Percentiles rank a stretch among this genome's conserved stretches.
These are phyloP conservation scores for Plantago rigida DNA, from an alignment of 305 asterid genomes.

Conservation along the genomic window DNA sequence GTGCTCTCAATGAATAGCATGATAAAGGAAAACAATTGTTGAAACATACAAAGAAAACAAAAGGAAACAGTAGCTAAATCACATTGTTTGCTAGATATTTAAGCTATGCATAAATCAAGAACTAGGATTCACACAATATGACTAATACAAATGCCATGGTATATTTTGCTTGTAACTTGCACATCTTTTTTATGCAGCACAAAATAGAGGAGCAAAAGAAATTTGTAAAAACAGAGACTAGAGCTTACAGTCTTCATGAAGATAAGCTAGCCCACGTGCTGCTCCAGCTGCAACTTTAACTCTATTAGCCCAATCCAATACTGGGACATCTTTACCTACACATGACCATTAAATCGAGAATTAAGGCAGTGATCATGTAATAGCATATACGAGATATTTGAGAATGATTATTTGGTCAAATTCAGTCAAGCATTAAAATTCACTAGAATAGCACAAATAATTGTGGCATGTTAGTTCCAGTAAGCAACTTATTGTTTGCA, in stretches of 20 bases:
- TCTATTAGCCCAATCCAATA: constrained; percentile 72
- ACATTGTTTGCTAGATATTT: neutral
- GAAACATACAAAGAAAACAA: too few species aligned
- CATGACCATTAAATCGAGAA: constrained; percentile 6
- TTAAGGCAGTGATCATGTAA: neutral
- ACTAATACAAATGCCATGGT: neutral
- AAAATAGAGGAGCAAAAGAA: constrained; percentile 8
- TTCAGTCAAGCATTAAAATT: neutral
- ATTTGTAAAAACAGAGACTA: constrained; percentile 3
- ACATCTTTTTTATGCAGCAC: constrained; percentile 6
- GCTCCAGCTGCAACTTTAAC: constrained; percentile 81
- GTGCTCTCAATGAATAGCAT: neutral
- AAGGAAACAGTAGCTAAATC: neutral
- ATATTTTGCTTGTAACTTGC: neutral
- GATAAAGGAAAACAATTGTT: neutral
- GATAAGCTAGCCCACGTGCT: constrained; percentile 84
- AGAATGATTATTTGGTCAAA: neutral
- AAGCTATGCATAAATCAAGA: neutral
- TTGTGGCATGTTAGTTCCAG: constrained; percentile 10
- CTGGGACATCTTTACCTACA: constrained; percentile 43
- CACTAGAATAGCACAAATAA: constrained; percentile 22
- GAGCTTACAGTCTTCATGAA: constrained; percentile 80
- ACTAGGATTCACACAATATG: neutral
- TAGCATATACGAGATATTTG: neutral
- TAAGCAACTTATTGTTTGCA: constrained; percentile 6